Conservation (phyloP, 768 basidiomycete species). For the Goffeauzyma gilvescens region DNA sequence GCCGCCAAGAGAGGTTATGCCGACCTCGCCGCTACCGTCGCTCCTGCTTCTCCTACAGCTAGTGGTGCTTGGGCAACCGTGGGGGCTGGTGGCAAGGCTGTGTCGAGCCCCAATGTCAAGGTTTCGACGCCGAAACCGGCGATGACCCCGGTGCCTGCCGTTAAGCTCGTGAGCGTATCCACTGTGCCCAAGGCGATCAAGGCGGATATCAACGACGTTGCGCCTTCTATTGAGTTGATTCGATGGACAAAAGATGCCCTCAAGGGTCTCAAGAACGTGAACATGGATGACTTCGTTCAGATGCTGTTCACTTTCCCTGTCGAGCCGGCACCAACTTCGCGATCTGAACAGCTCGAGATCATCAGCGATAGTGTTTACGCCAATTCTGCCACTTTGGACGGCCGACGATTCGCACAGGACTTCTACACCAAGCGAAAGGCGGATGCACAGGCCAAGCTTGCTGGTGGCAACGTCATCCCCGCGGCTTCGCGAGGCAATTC, state of each 20-base stretch:
- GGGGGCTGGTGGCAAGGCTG: constrained; percentile 44
- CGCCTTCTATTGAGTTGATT: constrained; percentile 75
- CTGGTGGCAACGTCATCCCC: not conserved
- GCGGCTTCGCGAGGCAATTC: constrained; percentile 7
- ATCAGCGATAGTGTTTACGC: constrained; percentile 90
- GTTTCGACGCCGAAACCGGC: constrained; percentile 28
- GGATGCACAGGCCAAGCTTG: constrained; percentile 39
- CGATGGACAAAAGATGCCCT: constrained; percentile 75
- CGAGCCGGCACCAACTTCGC: constrained; percentile 40
- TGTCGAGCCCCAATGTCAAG: constrained; percentile 17
- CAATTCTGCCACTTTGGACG: constrained; percentile 84
- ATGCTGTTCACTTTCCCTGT: constrained; percentile 89
- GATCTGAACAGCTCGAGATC: constrained; percentile 55
- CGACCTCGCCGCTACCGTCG: constrained; percentile 53
- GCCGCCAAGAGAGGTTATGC: constrained; percentile 52
- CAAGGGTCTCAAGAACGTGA: constrained; percentile 42
- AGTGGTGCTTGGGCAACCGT: constrained; percentile 66
- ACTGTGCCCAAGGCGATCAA: too few species aligned
- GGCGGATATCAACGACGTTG: constrained; percentile 44
- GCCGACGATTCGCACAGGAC: constrained; percentile 81
- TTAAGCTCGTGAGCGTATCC: constrained; percentile 38
- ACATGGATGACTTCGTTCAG: constrained; percentile 74
- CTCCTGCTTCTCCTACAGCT: constrained; percentile 26
- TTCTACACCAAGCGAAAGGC: constrained; percentile 71
- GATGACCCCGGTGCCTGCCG: constrained; percentile 26